Evolutionary conservation across 352 stramenopile species (phyloP).

Genomic region (Phytophthora niederhauseri): DNA sequence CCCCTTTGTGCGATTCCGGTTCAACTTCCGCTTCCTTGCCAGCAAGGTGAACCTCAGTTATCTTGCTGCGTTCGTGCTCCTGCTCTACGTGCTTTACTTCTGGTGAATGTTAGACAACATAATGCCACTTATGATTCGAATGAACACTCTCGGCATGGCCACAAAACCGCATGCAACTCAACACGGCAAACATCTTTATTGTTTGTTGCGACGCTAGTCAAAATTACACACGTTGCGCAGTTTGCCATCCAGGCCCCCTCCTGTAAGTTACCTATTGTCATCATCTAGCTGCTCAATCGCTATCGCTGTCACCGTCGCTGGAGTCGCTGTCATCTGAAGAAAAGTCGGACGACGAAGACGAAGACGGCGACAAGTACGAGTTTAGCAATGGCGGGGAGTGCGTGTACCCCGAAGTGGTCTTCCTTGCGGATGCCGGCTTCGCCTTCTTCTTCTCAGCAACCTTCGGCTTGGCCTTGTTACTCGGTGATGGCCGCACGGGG

Average conservation of each 20-base stretch:
- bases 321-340: constrained; percentile 81
- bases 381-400: constrained; percentile 55
- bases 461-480: constrained; percentile 13
- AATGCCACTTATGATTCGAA: constrained; percentile 18
- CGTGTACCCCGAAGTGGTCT: constrained; percentile 24
- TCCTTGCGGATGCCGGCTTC: constrained; percentile 1
- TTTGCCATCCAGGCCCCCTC: constrained; percentile 12
- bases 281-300: constrained; percentile 25
- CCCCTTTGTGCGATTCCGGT: constrained; percentile 62
- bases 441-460: constrained; percentile 33
- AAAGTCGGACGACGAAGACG: constrained; percentile 85
- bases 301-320: constrained; percentile 57
- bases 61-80: constrained; percentile 54
- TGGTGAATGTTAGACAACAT: constrained; percentile 47
- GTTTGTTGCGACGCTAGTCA: constrained; percentile 22
- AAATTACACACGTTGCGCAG: constrained; percentile 32
- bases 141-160: no score
- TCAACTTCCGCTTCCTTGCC: constrained; percentile 89
- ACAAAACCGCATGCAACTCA: constrained; percentile 2
- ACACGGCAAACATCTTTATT: constrained; percentile 24
- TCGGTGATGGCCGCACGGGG: constrained; percentile 13
- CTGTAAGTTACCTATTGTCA: constrained; percentile 32
- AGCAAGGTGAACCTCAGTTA: constrained; percentile 87
- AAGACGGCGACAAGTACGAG: constrained; percentile 67
- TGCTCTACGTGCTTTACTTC: constrained; percentile 76